Base-by-base conservation (phyloP, 495 filamentous ascomycete genomes). In the Aspergillus bertholletiae region DNA sequence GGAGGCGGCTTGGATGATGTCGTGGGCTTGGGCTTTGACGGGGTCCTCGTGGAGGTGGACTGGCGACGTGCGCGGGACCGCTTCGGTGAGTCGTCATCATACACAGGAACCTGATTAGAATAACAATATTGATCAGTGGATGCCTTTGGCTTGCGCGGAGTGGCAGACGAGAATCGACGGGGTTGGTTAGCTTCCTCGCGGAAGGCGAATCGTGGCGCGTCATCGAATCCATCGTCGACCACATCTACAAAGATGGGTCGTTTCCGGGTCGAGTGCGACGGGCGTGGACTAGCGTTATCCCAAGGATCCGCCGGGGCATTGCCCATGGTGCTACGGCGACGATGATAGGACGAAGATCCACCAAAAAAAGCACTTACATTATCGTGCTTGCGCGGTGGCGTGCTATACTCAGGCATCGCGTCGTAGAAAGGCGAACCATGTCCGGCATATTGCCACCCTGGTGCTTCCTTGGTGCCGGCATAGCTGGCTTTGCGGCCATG, bases 331-430 rank as follows among this genome's bases (percentile, higher is more conserved):
- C 66, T 63, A 52, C 61, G 67, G 59, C 71, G 73, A 66, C 65
- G 66, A 59, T 65, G 65, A 64, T 22, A 22, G 7, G 39, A 18
- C 39, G 39, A 22, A 22, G 62, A 60, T 62, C 67, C 66, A 70
- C 68, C 69, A 71, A 71, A 75, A 71, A 63, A 71, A 73, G 75
- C 77, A 82, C 79, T 82, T 80, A 82, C 79, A 81, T 74, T 69
- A 64, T 80, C 77, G 77, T 80, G 73, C 74, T 80, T 74, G 67
- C 70, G 71, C 63, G 73, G 69, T 57, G 77, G 74, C 54, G 74
- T 69, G 64, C 67, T 66, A 68, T 76, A 76, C 51, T 80, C 74
- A 54, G 77, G 78, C 59, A 69, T 67, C 35, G 73, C 56, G 40
- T 76, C 72, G 62, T 80, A 78, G 64, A 70, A 74, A 30, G 59